phyloP scores from a whole-genome alignment of 495 filamentous ascomycete genomes.

The Aspergillus bertholletiae region DNA sequence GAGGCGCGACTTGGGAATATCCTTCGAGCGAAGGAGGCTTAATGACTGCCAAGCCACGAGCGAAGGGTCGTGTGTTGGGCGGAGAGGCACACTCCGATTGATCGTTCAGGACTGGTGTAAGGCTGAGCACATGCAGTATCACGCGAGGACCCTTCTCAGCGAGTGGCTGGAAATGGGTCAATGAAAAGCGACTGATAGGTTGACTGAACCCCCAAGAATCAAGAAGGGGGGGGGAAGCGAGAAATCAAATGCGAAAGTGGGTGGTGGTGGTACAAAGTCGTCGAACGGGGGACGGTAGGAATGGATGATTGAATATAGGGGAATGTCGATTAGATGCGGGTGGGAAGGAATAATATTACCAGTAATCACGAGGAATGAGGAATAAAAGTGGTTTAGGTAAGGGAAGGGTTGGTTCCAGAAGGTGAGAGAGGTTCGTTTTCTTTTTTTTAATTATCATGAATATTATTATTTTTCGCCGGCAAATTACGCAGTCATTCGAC shows the following conservation, averaged over 20 bases:
- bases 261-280: no score
- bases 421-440: background rate
- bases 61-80: slow-evolving; percentile 16
- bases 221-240: background rate
- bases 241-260: background rate
- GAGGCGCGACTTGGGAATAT: background rate
- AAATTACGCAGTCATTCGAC: background rate
- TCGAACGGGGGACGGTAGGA: background rate
- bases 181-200: background rate
- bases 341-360: background rate
- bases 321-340: background rate
- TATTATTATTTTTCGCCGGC: background rate
- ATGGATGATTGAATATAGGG: background rate
- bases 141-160: slow-evolving; percentile 1
- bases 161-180: slow-evolving; percentile 4
- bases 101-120: slow-evolving; percentile 9
- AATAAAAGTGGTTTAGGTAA: no score
- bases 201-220: background rate
- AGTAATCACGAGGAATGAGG: background rate
- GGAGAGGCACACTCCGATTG: slow-evolving; percentile 21
- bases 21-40: slow-evolving; percentile 2
- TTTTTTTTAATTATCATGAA: no score
- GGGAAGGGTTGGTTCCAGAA: no score
- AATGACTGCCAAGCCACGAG: slow-evolving; percentile 17
- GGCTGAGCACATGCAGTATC: slow-evolving; percentile 21